These are phyloP conservation scores for Cladophialophora immunda DNA, from an alignment of 2,329 filamentous ascomycete species.

Conservation along the genomic window DNA sequence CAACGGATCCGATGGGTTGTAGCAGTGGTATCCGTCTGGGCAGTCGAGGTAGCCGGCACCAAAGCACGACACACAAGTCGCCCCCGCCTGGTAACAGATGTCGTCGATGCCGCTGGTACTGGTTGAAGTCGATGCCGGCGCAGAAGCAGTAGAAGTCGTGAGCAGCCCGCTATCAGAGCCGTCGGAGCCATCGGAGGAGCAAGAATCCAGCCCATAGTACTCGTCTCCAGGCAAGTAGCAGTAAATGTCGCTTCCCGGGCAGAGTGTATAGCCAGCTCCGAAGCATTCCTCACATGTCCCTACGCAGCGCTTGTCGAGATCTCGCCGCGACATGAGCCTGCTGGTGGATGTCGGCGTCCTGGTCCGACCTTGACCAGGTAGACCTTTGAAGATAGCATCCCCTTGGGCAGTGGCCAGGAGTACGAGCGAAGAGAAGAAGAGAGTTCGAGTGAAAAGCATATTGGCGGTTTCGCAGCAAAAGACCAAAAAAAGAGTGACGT, in stretches of 20 bases:
- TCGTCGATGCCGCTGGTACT: constrained; percentile 22
- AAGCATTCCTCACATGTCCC: constrained; percentile 38
- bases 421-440: constrained; percentile 27
- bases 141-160: constrained; percentile 17
- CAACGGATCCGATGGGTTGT: constrained; percentile 32
- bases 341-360: constrained; percentile 18
- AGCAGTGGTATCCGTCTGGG: constrained; percentile 34
- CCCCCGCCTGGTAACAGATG: constrained; percentile 30
- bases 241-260: constrained; percentile 29
- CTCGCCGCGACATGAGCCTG: constrained; percentile 28
- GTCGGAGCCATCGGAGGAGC: constrained; percentile 13
- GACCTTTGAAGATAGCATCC: constrained; percentile 26
- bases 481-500: constrained; percentile 18
- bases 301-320: constrained; percentile 34
- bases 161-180: neutral
- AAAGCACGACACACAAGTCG: constrained; percentile 36
- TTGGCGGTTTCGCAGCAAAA: constrained; percentile 13
- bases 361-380: constrained; percentile 18
- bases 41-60: constrained; percentile 33
- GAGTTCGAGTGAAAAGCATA: constrained; percentile 31
- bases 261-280: constrained; percentile 35
- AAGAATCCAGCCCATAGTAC: constrained; percentile 35
- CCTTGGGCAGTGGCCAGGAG: constrained; percentile 28
- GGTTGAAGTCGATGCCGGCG: constrained; percentile 22
- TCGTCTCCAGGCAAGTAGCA: constrained; percentile 36